phyloP scores from a whole-genome alignment of 371 early-diverging fungal genomes.

The Rhizopus stolonifer region DNA sequence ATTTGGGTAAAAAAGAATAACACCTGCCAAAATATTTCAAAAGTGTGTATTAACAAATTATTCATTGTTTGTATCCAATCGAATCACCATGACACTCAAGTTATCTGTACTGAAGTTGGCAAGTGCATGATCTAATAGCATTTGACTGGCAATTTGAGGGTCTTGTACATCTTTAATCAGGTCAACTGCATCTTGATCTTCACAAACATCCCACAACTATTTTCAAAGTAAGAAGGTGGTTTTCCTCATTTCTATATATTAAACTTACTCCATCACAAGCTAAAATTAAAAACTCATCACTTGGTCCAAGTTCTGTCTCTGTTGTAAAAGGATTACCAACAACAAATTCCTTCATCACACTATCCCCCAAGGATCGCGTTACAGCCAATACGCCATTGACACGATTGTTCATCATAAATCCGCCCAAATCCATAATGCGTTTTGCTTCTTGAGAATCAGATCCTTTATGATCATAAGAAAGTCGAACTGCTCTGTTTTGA shows the following conservation, averaged over 20 bases:
- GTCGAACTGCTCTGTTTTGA: constrained; percentile 79
- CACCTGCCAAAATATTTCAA: not conserved
- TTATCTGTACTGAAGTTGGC: constrained; percentile 94
- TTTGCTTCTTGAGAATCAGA: constrained; percentile 85
- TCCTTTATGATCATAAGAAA: constrained; percentile 98
- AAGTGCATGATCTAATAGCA: constrained; percentile 85
- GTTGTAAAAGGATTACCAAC: constrained; percentile 95
- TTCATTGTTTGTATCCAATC: constrained; percentile 1
- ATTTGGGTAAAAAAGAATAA: not conserved
- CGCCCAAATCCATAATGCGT: constrained; percentile 89
- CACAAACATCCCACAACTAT: constrained; percentile 98
- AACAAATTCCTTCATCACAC: constrained; percentile 93
- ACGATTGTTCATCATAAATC: constrained; percentile 94
- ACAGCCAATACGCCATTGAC: constrained; percentile 99
- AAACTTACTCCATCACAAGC: constrained; percentile 95
- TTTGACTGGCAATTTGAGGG: constrained; percentile 80
- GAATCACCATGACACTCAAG: not conserved
- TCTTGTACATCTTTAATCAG: constrained; percentile 72
- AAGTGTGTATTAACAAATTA: not conserved
- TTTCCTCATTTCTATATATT: no score
- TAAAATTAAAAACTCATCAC: constrained; percentile 84
- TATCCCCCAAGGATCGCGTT: constrained; percentile 94
- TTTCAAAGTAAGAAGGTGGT: no score
- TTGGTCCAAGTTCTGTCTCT: constrained; percentile 71
- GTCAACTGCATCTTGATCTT: constrained; percentile 94